phyloP scores from a whole-genome alignment of 2,329 filamentous ascomycete species.

The Fusarium heterosporum region DNA sequence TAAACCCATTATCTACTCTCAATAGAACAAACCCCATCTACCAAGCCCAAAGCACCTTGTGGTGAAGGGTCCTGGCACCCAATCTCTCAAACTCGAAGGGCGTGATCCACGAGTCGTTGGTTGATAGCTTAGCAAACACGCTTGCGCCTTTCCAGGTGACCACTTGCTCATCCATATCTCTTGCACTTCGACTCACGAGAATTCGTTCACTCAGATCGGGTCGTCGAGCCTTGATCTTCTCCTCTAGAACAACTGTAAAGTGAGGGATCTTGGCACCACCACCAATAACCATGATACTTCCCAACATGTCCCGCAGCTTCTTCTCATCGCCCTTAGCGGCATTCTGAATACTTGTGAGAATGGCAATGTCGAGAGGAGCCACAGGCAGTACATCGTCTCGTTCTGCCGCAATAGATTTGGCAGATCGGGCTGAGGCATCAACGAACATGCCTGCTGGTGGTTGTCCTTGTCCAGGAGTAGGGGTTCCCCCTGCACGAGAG shows the following conservation, averaged over 20 bases:
- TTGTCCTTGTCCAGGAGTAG: slow-evolving; percentile 53
- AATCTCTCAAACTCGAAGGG: slow-evolving; percentile 88
- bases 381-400: slow-evolving; percentile 85
- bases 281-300: slow-evolving; percentile 90
- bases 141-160: slow-evolving; percentile 98
- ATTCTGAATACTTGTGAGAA: slow-evolving; percentile 88
- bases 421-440: slow-evolving; percentile 63
- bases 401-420: slow-evolving; percentile 70
- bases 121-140: slow-evolving; percentile 91
- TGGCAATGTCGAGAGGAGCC: slow-evolving; percentile 87
- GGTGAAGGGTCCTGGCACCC: slow-evolving; percentile 83
- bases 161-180: slow-evolving; percentile 97
- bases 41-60: slow-evolving; percentile 79
- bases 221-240: slow-evolving; percentile 76
- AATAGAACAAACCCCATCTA: slow-evolving; percentile 45
- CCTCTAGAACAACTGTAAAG: slow-evolving; percentile 85
- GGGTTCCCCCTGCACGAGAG: slow-evolving; percentile 63
- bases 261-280: slow-evolving; percentile 84
- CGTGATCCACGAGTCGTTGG: slow-evolving; percentile 96
- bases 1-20: slow-evolving; percentile 22
- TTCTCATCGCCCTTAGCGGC: slow-evolving; percentile 91
- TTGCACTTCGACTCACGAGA: slow-evolving; percentile 76
- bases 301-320: slow-evolving; percentile 89
- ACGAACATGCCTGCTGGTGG: slow-evolving; percentile 61
- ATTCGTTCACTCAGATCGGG: slow-evolving; percentile 71